Evolutionary conservation across 2,329 filamentous ascomycete genomes (phyloP).

Genomic region (Botrytis byssoidea): DNA sequence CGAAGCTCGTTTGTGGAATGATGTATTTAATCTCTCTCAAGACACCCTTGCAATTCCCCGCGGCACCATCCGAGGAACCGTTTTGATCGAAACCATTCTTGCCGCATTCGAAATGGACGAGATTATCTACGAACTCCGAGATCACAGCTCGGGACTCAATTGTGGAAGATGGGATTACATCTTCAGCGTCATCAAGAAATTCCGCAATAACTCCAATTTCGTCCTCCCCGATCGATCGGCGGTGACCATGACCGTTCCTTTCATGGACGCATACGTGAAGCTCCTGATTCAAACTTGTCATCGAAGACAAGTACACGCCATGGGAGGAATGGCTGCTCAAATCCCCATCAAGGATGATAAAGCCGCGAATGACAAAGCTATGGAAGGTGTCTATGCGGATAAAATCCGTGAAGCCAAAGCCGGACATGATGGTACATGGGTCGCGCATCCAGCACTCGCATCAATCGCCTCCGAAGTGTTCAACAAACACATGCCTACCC

Average conservation of each 20-base stretch:
- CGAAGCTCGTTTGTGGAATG: slow-evolving; percentile 96
- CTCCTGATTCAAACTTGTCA: slow-evolving; percentile 98
- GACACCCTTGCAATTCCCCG: slow-evolving; percentile 87
- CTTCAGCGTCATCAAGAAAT: slow-evolving; percentile 99
- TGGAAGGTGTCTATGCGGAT: slow-evolving; percentile 89
- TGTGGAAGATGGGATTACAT: slow-evolving; percentile 99
- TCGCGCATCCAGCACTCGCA: slow-evolving; percentile 91
- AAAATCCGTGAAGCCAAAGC: slow-evolving; percentile 95
- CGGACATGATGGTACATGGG: slow-evolving; percentile 95
- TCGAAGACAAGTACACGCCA: slow-evolving; percentile 93
- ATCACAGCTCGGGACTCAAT: slow-evolving; percentile 95
- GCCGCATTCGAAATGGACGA: slow-evolving; percentile 99
- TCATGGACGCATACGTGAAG: slow-evolving; percentile 97
- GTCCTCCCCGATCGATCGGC: slow-evolving; percentile 86
- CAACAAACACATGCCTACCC: slow-evolving; percentile 97
- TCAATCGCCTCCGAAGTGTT: slow-evolving; percentile 87
- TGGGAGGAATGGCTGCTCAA: slow-evolving; percentile 98
- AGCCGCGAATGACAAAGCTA: slow-evolving; percentile 86
- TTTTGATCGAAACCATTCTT: slow-evolving; percentile 95
- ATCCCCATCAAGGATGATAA: slow-evolving; percentile 97
- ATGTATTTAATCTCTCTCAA: slow-evolving; percentile 93
- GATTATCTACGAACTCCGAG: slow-evolving; percentile 98
- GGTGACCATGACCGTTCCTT: slow-evolving; percentile 97
- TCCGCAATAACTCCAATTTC: slow-evolving; percentile 91
- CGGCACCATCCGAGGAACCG: slow-evolving; percentile 91